Base-by-base conservation (phyloP, 495 filamentous ascomycete species). In the Umbilicaria muhlenbergii region DNA sequence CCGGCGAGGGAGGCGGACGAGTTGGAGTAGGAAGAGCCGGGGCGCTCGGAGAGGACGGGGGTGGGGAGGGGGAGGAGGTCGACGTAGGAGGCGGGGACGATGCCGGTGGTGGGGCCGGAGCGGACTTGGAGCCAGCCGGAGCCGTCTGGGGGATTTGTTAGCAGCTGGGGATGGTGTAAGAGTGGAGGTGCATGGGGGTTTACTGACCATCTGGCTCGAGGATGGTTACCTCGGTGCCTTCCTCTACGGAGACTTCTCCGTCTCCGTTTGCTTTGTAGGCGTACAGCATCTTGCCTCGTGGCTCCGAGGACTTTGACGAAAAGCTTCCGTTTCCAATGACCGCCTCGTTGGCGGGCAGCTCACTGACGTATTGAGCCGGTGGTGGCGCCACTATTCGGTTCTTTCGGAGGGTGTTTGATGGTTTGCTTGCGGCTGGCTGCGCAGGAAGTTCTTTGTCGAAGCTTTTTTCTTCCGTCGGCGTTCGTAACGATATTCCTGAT, bases 41-140 rank as follows among this genome's bases (percentile, higher is more conserved):
- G 54, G 52, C 77, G 55, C 51, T 80, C 64, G 50, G 68, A 44
- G 55, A 58, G 31, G 12, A 47, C 54, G 1, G 62, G 49, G 31
- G 57, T 62, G 28, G 59, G 46, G 4, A 56, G 55, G 16, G 65
- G 63, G 3, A 55, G 53, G 2, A 74, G 57, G 43, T 88, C 78
- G 36, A 86, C 69, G 57, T 96, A 98, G 13, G 80, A 69, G 4
- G 86, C 74, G 0, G 91, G 91, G 8, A 98, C 91, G 12, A 94
- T 69, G 32, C 91, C 91, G 63, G 86, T 78, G 44, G 74, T 69
- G 1, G 54, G 39, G 13, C 75, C 79, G 31, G 71, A 65, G 21
- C 77, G 77, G 45, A 99, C 78, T 55, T 76, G 82, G 45, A 87
- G 71, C 91, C 91, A 99, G 34, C 91, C 91, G 14, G 79, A 78